A percentile compares a stretch with the other conserved stretches of the same genome.
These are phyloP conservation scores for Vitis vinifera DNA, from an alignment of 164 flowering plant genomes.

Conservation along the genomic window ASM3070453v1 NC_081822.1:173001-173500, in stretches of 20 bases:
- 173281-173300: conserved; percentile 21
- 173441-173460: conserved; percentile 17
- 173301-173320: background rate
- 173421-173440: conserved; percentile 13
- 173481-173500: conserved; percentile 34
- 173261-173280: conserved; percentile 57
- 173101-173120: background rate
- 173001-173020: conserved; percentile 74
- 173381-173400: conserved; percentile 25
- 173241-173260: conserved; percentile 55
- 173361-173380: conserved; percentile 34
- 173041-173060: conserved; percentile 56
- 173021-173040: conserved; percentile 76
- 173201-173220: conserved; percentile 59
- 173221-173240: conserved; percentile 43
- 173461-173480: conserved; percentile 18
- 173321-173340: background rate
- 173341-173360: background rate
- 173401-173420: conserved; percentile 16
- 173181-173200: conserved; percentile 43
- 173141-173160: background rate
- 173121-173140: background rate
- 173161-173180: conserved; percentile 22
- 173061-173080: background rate
- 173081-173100: background rate